Evolutionary conservation across 768 basidiomycete genomes (phyloP).

Genomic region (Tulasnella sp.): DNA sequence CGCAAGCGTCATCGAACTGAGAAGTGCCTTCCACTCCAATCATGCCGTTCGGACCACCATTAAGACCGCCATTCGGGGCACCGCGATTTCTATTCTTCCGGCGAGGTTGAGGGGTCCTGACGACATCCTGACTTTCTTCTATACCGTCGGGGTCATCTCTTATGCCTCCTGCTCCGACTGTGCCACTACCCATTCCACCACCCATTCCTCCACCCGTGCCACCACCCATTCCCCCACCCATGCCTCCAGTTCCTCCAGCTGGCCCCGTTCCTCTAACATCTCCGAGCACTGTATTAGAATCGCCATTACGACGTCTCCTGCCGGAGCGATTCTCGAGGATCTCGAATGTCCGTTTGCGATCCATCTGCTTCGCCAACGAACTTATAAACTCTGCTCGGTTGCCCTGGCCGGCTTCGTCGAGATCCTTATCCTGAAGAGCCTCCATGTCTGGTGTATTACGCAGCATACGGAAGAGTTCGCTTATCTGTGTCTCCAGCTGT

Average conservation of each 20-base stretch:
- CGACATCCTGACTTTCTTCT: background rate
- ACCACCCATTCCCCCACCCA: slow-evolving; percentile 33
- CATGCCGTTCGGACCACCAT: background rate
- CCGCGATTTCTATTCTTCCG: slow-evolving; percentile 4
- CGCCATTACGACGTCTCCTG: slow-evolving; percentile 10
- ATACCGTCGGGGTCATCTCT: too few species aligned
- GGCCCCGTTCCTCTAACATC: slow-evolving; percentile 20
- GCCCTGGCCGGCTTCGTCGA: slow-evolving; percentile 30
- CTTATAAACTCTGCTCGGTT: slow-evolving; percentile 66
- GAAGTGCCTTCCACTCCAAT: slow-evolving; percentile 33
- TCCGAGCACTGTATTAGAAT: background rate
- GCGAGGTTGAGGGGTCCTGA: slow-evolving; percentile 9
- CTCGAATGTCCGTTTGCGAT: slow-evolving; percentile 72
- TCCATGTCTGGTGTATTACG: slow-evolving; percentile 46
- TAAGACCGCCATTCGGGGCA: background rate
- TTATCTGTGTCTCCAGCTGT: slow-evolving; percentile 84
- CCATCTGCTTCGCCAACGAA: slow-evolving; percentile 68
- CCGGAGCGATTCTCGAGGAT: slow-evolving; percentile 48
- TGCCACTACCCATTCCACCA: too few species aligned
- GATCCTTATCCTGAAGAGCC: background rate
- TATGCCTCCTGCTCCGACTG: too few species aligned
- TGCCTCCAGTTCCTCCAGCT: slow-evolving; percentile 28
- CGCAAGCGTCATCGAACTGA: slow-evolving; percentile 86
- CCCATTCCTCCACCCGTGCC: too few species aligned
- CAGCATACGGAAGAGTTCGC: slow-evolving; percentile 90